Conservation (phyloP, 1,139 yeast species). For the Lodderomyces elongisporus region DNA sequence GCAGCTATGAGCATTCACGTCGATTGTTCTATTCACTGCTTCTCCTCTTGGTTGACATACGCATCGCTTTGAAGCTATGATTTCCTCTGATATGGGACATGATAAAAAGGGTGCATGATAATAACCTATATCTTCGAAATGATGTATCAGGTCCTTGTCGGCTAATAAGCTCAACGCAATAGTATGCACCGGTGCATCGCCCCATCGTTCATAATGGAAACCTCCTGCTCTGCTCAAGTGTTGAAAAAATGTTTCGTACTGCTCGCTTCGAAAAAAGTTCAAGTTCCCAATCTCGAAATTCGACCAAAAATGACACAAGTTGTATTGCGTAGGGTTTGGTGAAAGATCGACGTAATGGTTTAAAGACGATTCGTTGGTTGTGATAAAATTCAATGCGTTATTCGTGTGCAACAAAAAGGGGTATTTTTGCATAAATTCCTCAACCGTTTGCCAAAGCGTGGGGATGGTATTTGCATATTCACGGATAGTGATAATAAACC, state of each 20-base stretch:
- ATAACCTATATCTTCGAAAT: constrained; percentile 90
- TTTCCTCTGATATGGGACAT: constrained; percentile 62
- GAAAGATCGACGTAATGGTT: constrained; percentile 20
- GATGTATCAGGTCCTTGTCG: constrained; percentile 67
- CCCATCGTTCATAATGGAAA: constrained; percentile 92
- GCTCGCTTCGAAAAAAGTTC: constrained; percentile 71
- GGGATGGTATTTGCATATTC: constrained; percentile 52
- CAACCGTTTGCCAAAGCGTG: constrained; percentile 73
- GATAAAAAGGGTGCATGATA: constrained; percentile 76
- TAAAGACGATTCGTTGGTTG: constrained; percentile 49
- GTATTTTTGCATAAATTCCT: constrained; percentile 52
- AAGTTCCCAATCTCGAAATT: constrained; percentile 86
- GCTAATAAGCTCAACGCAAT: constrained; percentile 66
- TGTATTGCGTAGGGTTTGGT: constrained; percentile 52
- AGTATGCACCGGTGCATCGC: constrained; percentile 96
- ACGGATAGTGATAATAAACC: constrained; percentile 40
- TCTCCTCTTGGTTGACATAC: constrained; percentile 49
- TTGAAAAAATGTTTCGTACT: constrained; percentile 64
- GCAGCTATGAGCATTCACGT: constrained; percentile 64
- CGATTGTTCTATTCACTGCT: constrained; percentile 39
- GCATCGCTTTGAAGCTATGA: constrained; percentile 59
- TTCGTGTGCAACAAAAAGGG: constrained; percentile 65
- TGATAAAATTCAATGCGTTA: constrained; percentile 64
- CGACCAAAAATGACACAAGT: constrained; percentile 93
- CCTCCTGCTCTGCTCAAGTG: constrained; percentile 73